Evolutionary conservation across 768 basidiomycete species (phyloP), one percentile per base, ranked within the genome.

Genomic region (Paxillus involutus): DNA sequence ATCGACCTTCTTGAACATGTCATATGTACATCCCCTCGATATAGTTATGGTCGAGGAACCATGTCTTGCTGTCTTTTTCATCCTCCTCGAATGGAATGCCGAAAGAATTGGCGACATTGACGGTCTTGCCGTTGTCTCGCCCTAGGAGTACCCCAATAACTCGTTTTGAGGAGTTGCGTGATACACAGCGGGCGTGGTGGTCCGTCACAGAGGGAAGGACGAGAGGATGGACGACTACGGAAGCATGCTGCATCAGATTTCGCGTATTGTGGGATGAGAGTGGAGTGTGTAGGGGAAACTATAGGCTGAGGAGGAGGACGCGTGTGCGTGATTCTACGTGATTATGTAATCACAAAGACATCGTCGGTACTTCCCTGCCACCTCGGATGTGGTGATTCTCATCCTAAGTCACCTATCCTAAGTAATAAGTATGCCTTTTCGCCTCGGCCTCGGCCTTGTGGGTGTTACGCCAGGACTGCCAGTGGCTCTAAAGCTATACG

Each of bases 1-100:
- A 67, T 97, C 97, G 53, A 99, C 96, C 75, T 98, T 98, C 76
- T 91, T 91, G 75, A 98, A 98, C 94, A 99, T 97, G 66, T 92
- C 92, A 72, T 92, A n/a, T n/a, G n/a, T n/a, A 96, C 97, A 99
- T 99, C 54, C 88, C 86, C 70, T 97, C 94, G 55, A 98, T 93
- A 69, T 97, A 99, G 71, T 98, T 96, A 73, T 98, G 90, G 71
- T 99, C 97, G 64, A 99, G 80, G 73, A 98, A 98, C 94, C 95
- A 98, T 43, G 95, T 98, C 81, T 94, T 93, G 64, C 88, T 89
- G 73, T 99, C 97, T 73, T 88, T 90, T 70, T 98, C 96, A 71
- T 98, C 97, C 69, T 99, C 97, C 66, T 98, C 97, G 69, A 99
- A 99, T 4, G 97, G 97, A 24, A 98, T 93, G 12, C 89, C 96